Conservation (phyloP, 805 yeast genomes). For the Saccharomyces paradoxus region DNA sequence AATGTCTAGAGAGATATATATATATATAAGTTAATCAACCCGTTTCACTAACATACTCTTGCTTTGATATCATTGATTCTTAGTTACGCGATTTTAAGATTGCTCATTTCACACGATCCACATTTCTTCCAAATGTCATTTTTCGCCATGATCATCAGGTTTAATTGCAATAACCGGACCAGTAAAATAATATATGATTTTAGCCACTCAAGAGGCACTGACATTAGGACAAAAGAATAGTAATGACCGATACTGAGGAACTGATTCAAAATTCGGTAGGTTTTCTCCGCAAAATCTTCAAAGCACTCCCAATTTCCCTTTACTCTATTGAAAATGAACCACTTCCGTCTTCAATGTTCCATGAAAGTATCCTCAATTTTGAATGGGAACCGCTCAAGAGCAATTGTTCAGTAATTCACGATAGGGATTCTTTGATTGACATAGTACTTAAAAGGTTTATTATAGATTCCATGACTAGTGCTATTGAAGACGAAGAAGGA, state of each 20-base stretch:
- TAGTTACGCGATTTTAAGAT: background rate
- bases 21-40: background rate
- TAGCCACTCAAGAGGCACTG: background rate
- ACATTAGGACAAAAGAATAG: background rate
- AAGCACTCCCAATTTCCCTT: background rate
- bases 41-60: background rate
- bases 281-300: slow-evolving; percentile 1
- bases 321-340: slow-evolving; percentile 1
- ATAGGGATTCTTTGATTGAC: slow-evolving; percentile 11
- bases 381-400: slow-evolving; percentile 11
- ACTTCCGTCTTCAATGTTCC: slow-evolving; percentile 1
- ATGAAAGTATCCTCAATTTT: slow-evolving; percentile 5
- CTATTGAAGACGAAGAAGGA: slow-evolving; percentile 3
- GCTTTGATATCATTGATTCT: background rate
- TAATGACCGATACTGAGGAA: slow-evolving; percentile 5
- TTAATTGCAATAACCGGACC: background rate
- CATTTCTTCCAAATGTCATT: background rate
- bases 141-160: background rate
- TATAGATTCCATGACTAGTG: slow-evolving; percentile 8
- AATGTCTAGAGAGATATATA: background rate
- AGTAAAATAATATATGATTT: background rate
- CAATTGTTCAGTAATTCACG: background rate
- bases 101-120: background rate
- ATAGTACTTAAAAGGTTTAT: slow-evolving; percentile 12
- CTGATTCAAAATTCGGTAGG: slow-evolving; percentile 10